These are phyloP conservation scores for Cladophialophora psammophila DNA, from an alignment of 2,329 filamentous ascomycete species.

Conservation along the genomic window DNA sequence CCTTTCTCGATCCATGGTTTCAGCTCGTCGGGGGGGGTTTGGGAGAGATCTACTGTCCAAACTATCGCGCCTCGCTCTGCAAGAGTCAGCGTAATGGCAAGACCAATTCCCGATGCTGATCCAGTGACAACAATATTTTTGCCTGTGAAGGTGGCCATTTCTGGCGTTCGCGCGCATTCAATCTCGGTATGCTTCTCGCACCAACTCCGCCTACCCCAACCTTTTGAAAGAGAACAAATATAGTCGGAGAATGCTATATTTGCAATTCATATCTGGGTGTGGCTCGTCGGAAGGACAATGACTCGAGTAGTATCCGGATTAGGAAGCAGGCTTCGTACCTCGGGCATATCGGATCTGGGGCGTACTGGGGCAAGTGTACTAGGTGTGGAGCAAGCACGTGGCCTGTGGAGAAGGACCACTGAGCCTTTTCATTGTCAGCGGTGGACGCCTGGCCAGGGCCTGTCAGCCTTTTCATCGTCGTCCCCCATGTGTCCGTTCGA, in stretches of 20 bases:
- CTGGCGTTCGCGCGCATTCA: neutral
- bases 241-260: neutral
- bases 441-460: constrained; percentile 10
- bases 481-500: neutral
- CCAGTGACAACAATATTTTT: constrained; percentile 69
- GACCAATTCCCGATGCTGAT: constrained; percentile 69
- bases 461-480: constrained; percentile 19
- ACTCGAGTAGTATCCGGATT: constrained; percentile 11
- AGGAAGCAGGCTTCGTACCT: neutral
- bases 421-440: constrained; percentile 26
- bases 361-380: neutral
- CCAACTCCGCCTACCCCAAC: neutral
- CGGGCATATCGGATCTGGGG: neutral
- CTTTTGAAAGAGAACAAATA: neutral
- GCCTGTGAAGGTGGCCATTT: constrained; percentile 25
- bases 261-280: neutral
- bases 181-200: neutral
- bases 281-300: neutral
- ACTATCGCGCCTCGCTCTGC: constrained; percentile 25
- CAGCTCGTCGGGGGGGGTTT: constrained; percentile 22
- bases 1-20: constrained; percentile 26
- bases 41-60: constrained; percentile 27
- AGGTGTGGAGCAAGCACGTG: constrained; percentile 10
- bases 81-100: constrained; percentile 56
- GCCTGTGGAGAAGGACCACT: constrained; percentile 9